phyloP scores from a whole-genome alignment of 2,329 filamentous ascomycete species.

The Pseudogymnoascus sp. region DNA sequence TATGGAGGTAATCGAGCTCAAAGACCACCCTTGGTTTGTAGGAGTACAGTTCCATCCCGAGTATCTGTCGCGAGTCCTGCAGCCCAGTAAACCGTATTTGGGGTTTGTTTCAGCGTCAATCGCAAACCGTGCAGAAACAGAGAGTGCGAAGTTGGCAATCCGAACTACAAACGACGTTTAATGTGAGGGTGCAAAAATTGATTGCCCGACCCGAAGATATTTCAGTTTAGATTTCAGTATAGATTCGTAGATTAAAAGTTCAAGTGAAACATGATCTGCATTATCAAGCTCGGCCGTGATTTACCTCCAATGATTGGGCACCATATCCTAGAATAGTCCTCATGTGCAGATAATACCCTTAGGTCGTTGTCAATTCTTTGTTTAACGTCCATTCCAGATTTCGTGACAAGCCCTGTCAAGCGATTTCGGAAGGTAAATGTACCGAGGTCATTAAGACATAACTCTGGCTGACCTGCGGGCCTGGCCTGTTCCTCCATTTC shows the following conservation, averaged over 20 bases:
- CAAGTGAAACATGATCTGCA: not conserved
- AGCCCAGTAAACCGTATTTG: constrained; percentile 67
- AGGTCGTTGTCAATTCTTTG: not conserved
- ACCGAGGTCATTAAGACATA: not conserved
- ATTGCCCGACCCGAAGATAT: not conserved
- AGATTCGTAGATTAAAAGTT: not conserved
- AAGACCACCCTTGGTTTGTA: constrained; percentile 77
- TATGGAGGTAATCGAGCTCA: constrained; percentile 77
- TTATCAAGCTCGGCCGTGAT: not conserved
- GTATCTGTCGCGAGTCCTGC: constrained; percentile 67
- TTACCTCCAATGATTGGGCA: not conserved
- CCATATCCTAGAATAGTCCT: not conserved
- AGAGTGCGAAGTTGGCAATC: not conserved
- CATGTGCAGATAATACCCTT: not conserved
- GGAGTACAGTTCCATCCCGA: constrained; percentile 87
- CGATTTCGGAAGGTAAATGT: not conserved
- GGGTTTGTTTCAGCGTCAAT: constrained; percentile 72
- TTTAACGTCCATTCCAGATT: not conserved
- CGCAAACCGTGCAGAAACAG: not conserved
- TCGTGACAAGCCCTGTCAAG: not conserved
- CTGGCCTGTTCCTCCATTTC: not conserved
- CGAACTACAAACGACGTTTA: not conserved
- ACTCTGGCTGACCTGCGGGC: not conserved
- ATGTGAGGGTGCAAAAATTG: not conserved
- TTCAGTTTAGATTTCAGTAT: not conserved